Base-by-base conservation (phyloP, 2,329 filamentous ascomycete genomes). In the Sclerotinia glacialis region DNA sequence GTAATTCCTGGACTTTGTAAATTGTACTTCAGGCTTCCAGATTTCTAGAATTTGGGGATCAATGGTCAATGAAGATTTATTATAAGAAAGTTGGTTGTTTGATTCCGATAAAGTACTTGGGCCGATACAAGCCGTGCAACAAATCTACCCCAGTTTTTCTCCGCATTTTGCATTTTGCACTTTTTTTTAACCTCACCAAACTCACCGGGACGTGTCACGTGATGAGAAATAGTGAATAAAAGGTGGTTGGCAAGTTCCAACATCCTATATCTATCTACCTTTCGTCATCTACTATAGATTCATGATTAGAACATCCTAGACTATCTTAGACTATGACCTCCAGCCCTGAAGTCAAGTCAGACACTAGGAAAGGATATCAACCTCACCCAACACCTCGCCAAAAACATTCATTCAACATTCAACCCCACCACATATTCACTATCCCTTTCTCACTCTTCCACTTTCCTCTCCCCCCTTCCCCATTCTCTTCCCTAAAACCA, bases 221-320 rank as follows among this genome's bases (percentile, higher is more conserved):
- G n/a, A 78, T 65, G 77, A 80, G 14, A 74, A 3, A 28, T 3
- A 28, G 82, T 2, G 76, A 77, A 18, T 79, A 83, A 64, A 77
- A 78, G n/a, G 71, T 81, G 2, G 78, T 85, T 40, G 80, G 79
- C 16, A 81, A 80, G 68, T 26, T 49, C 44, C 6, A 34, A 49
- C 23, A 37, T 37, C 26, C 34, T 9, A 23, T 40, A 7, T 40
- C 26, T 40, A 7, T 40, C 26, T 54, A 7, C 9, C 40, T 37
- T 12, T 34, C 31, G 11, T 9, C 9, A 42, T 31, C 37, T 9
- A 31, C 21, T 62, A 78, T 49, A 50, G 6, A n/a, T n/a, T n/a
- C n/a, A n/a, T n/a, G n/a, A n/a, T n/a, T n/a, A n/a, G n/a, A n/a
- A n/a, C n/a, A n/a, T n/a, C n/a, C n/a, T n/a, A n/a, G n/a, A n/a